Evolutionary conservation across 2,329 filamentous ascomycete species (phyloP), one percentile per base, ranked within the genome.

Genomic region (Aureobasidium namibiae): DNA sequence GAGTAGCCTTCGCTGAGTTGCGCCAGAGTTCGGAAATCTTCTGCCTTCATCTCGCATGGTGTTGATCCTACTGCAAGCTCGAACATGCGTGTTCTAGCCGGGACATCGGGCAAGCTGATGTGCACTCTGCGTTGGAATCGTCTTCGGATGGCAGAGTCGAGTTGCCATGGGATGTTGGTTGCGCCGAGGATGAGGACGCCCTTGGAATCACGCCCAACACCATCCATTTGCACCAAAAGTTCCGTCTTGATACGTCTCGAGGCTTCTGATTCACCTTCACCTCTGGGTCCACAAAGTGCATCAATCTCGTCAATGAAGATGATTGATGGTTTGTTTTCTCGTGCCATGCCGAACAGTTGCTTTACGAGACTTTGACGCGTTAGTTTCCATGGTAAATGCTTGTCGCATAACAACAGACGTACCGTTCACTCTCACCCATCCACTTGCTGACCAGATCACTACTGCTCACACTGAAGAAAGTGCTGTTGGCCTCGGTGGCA

Each of bases 401-500:
- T 36, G 9, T 29, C 14, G 31, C 10, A 14, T 7, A 53, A 67
- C 31, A 66, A 63, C 44, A 5, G 16, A 67, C 80, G 50, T 77
- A 95, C 90, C 91, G 85, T 84, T 99, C 94, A 80, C 89, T 95
- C 76, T 99, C 94, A 78, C 94, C 94, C 94, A 99, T 99, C 94
- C 94, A 99, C 73, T 99, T 99, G 73, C 90, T 96, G 62, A 99
- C 94, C 74, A 99, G 74, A 72, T 99, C 94, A 70, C 90, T 95
- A 80, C 90, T 95, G 76, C 90, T 95, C 65, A 99, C 92, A 70
- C 91, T 96, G 82, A 99, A 99, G 73, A 99, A 99, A 3, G 94
- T 97, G 75, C 92, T 96, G 75, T 99, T 97, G 61, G 94, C 94
- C 75, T 99, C 94, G 18, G 94, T 99, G 56, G 94, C 94, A 53